Evolutionary conservation across 441 rosid species (phyloP).

Genomic region (Populus hybrid): DNA sequence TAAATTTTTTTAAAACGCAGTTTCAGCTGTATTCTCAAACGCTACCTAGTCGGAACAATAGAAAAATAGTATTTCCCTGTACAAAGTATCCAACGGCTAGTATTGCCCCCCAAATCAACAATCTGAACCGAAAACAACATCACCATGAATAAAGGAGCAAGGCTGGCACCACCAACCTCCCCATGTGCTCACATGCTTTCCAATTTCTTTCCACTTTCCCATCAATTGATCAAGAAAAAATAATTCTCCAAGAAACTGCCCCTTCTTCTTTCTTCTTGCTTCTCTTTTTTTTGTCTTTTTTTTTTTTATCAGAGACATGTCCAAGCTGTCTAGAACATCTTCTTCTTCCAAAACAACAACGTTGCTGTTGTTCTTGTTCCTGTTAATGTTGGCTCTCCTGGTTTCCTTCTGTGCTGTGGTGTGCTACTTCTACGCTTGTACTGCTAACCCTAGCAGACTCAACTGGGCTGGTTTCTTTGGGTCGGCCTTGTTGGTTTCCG

Average conservation of each 20-base stretch:
- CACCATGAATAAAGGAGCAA: too few relatives aligned
- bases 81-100: too few relatives aligned
- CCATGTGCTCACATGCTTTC: neutral
- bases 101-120: too few relatives aligned
- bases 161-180: too few relatives aligned
- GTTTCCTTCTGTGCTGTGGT: neutral
- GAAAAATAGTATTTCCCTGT: too few relatives aligned
- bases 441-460: neutral
- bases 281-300: too few relatives aligned
- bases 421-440: neutral
- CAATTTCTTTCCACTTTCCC: neutral
- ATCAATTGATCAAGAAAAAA: neutral
- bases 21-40: too few relatives aligned
- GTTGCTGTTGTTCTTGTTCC: slow-evolving; percentile 2
- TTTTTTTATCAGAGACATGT: neutral
- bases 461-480: neutral
- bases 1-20: too few relatives aligned
- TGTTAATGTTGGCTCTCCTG: neutral
- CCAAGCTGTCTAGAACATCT: slow-evolving; percentile 1
- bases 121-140: too few relatives aligned
- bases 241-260: neutral
- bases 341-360: neutral
- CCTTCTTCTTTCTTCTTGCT: slow-evolving; percentile 1
- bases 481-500: slow-evolving; percentile 2
- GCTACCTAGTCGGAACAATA: too few relatives aligned